phyloP scores from a whole-genome alignment of 1,284 basidiomycete genomes.

The Neonothopanus nambi region DNA sequence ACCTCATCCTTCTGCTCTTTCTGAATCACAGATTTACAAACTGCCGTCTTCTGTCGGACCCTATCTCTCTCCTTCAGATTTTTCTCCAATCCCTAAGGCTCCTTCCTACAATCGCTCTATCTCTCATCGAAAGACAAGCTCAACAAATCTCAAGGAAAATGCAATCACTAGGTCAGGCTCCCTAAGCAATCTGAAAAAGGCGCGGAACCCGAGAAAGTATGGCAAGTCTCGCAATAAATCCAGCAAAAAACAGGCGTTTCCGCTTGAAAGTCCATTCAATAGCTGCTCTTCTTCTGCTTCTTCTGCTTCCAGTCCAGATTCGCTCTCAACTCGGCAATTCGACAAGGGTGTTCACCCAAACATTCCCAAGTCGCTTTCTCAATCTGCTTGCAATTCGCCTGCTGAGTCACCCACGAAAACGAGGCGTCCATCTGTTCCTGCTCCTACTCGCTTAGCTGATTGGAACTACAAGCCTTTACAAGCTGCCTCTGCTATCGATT shows the following conservation, averaged over 20 bases:
- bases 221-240: slow-evolving; percentile 8
- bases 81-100: slow-evolving; percentile 19
- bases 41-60: slow-evolving; percentile 21
- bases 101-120: neutral
- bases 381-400: slow-evolving; percentile 22
- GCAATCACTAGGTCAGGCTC: slow-evolving; percentile 6
- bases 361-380: slow-evolving; percentile 24
- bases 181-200: slow-evolving; percentile 8
- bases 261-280: slow-evolving; percentile 27
- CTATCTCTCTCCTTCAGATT: slow-evolving; percentile 17
- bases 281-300: slow-evolving; percentile 43
- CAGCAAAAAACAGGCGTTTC: neutral
- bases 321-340: slow-evolving; percentile 19
- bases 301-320: neutral
- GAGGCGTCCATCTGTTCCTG: slow-evolving; percentile 33
- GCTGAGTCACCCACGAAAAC: slow-evolving; percentile 16
- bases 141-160: slow-evolving; percentile 18
- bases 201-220: slow-evolving; percentile 13
- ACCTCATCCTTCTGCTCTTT: slow-evolving; percentile 14
- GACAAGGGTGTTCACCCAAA: slow-evolving; percentile 29
- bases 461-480: slow-evolving; percentile 12
- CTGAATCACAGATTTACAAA: slow-evolving; percentile 17
- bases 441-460: slow-evolving; percentile 16
- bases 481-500: slow-evolving; percentile 11
- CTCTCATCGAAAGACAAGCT: slow-evolving; percentile 12